Base-by-base conservation (phyloP, 1,139 yeast genomes). In the Saccharomyces hybrid region DNA sequence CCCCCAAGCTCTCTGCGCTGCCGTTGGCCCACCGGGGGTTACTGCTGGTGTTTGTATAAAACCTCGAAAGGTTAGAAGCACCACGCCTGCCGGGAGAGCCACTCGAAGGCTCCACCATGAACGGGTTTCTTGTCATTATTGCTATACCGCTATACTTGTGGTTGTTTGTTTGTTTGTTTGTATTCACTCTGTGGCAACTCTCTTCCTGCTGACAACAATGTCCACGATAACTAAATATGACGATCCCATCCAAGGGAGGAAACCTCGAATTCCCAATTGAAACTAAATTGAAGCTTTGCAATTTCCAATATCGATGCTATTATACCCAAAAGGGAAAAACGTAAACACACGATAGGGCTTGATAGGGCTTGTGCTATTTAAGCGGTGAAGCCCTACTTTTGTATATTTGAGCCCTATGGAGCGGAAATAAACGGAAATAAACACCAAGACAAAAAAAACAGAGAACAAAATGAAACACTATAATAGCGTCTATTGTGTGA, bases 71-170 rank as follows among this genome's bases (percentile, higher is more conserved):
- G 19, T 54, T 58, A 32, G 58, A 57, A 3, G 66, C 67, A 54
- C 55, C 60, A 21, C 58, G 60, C 47, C 66, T 58, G 3, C 56
- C 55, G 9, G 68, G 68, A n/a, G 69, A 63, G 8, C 64, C 65
- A 49, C 56, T 55, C 4, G 63, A 55, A 9, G 68, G 59, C 47
- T 66, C 69, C 9, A 61, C 69, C 65, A 68, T 65, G 50, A 68
- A 68, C 16, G 71, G 71, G 54, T 68, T 68, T 56, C 64, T 60
- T 12, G 66, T 61, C 71, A 68, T 68, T 27, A 31, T 44, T 48
- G 12, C 31, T 50, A 42, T 49, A n/a, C 26, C 48, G 34, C 32
- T 52, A 26, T 31, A 3, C 28, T 41, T 32, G 12, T 38, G 11
- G 11, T 38, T 38, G 11, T 19, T 38, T 38, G 6, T 21, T 12